Percentiles rank a stretch among this genome's conserved stretches.
These are phyloP conservation scores for Purpureocillium takamizusanense DNA, from an alignment of 2,329 filamentous ascomycete species.

Conservation along the genomic window DNA sequence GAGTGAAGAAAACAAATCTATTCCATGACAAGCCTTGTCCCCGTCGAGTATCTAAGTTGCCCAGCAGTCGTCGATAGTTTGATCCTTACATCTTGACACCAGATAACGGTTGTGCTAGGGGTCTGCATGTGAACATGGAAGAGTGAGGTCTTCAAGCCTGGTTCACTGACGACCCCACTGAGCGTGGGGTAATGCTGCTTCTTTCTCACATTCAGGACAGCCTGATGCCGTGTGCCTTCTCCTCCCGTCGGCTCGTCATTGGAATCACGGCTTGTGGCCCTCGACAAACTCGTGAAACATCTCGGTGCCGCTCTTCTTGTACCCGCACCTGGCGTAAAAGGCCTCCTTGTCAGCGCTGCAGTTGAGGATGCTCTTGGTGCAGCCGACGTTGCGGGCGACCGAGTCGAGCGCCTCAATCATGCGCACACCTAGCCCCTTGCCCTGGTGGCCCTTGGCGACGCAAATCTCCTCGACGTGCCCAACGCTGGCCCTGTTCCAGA, in stretches of 20 bases:
- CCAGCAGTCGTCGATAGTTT: too few relatives aligned
- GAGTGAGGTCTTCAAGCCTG: too few relatives aligned
- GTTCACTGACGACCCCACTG: too few relatives aligned
- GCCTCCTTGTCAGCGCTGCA: conserved; percentile 71
- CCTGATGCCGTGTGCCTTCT: too few relatives aligned
- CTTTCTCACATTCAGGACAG: too few relatives aligned
- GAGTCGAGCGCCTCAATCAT: conserved; percentile 72
- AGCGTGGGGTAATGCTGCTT: too few relatives aligned
- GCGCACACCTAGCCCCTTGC: conserved; percentile 67
- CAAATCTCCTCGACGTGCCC: conserved; percentile 84
- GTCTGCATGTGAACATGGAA: too few relatives aligned
- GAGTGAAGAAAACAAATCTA: too few relatives aligned
- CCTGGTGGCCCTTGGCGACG: conserved; percentile 68
- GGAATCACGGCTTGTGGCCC: not conserved
- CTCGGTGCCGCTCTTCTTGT: conserved; percentile 8
- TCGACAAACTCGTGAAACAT: conserved; percentile 9
- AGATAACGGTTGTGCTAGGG: too few relatives aligned
- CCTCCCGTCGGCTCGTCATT: not conserved
- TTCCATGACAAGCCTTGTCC: too few relatives aligned
- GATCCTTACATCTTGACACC: too few relatives aligned
- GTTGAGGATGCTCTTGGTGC: conserved; percentile 75
- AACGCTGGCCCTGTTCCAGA: conserved; percentile 58
- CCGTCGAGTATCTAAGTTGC: too few relatives aligned
- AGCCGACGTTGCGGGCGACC: conserved; percentile 63
- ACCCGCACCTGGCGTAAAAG: conserved; percentile 50